Evolutionary conservation across 495 filamentous ascomycete genomes (phyloP).

Genomic region (Lichenothelia convexa): DNA sequence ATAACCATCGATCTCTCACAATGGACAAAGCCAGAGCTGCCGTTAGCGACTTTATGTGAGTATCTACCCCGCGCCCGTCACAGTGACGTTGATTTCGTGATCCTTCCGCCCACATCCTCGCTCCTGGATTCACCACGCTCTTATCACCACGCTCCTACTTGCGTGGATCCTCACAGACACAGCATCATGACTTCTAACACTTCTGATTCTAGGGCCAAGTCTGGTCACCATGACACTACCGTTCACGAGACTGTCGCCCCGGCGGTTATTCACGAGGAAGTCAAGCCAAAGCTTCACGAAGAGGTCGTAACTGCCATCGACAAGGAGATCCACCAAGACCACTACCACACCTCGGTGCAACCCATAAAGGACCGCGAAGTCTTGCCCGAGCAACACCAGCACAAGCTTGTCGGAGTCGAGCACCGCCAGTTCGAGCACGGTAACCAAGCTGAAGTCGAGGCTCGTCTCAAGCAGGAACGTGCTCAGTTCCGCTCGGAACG

Average conservation of each 20-base stretch:
- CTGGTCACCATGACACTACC: conserved; percentile 42
- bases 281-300: conserved; percentile 34
- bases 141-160: not conserved
- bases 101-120: conserved; percentile 2
- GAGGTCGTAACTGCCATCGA: conserved; percentile 38
- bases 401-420: conserved; percentile 32
- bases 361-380: conserved; percentile 18
- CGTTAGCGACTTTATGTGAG: conserved; percentile 33
- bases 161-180: not conserved
- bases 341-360: conserved; percentile 27
- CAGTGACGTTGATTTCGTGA: conserved; percentile 3
- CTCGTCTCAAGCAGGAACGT: conserved; percentile 28
- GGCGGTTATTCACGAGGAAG: conserved; percentile 36
- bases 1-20: no score
- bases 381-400: conserved; percentile 19
- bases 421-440: conserved; percentile 36
- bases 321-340: conserved; percentile 34
- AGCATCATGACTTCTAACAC: conserved; percentile 1
- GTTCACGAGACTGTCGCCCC: conserved; percentile 42
- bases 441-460: conserved; percentile 25
- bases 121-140: not conserved
- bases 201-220: conserved; percentile 20
- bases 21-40: conserved; percentile 41
- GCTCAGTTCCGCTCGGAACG: conserved; percentile 32
- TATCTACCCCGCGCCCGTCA: conserved; percentile 8